These are phyloP conservation scores for Verbascum thapsus DNA, from an alignment of 257 asterid genomes.

Conservation along the genomic window DNA sequence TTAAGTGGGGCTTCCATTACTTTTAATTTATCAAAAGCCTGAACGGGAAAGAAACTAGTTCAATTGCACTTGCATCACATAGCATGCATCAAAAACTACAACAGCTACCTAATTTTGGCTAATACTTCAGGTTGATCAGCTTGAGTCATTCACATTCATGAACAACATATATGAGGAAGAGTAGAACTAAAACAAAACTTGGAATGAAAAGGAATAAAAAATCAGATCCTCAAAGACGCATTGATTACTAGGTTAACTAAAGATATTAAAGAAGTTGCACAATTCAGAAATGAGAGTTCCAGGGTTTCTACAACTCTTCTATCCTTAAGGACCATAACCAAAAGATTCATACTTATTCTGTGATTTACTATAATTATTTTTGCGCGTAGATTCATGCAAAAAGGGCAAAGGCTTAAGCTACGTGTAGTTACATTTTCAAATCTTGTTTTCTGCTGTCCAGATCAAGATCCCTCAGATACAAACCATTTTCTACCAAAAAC, in stretches of 20 bases:
- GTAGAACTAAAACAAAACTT: not conserved
- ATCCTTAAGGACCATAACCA: no score
- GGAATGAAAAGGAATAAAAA: not conserved
- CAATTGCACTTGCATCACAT: not conserved
- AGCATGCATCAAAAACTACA: conserved; percentile 7
- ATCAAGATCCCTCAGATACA: no score
- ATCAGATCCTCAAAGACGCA: not conserved
- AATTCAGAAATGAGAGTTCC: not conserved
- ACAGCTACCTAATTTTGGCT: conserved; percentile 10
- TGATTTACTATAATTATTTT: no score
- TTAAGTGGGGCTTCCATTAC: not conserved
- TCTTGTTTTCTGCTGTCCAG: no score
- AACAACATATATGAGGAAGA: not conserved
- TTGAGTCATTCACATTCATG: not conserved
- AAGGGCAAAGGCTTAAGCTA: no score
- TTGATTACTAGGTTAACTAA: not conserved
- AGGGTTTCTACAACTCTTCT: not conserved
- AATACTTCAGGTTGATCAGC: conserved; percentile 22
- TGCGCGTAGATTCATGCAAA: no score
- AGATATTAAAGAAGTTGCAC: no score
- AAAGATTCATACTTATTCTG: no score
- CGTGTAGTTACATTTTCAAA: no score
- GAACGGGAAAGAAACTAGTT: conserved; percentile 8
- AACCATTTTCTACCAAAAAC: no score
- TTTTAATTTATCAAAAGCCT: conserved; percentile 8